phyloP scores from a whole-genome alignment of 2,329 filamentous ascomycete species.

The Colletotrichum cordylinicola region DNA sequence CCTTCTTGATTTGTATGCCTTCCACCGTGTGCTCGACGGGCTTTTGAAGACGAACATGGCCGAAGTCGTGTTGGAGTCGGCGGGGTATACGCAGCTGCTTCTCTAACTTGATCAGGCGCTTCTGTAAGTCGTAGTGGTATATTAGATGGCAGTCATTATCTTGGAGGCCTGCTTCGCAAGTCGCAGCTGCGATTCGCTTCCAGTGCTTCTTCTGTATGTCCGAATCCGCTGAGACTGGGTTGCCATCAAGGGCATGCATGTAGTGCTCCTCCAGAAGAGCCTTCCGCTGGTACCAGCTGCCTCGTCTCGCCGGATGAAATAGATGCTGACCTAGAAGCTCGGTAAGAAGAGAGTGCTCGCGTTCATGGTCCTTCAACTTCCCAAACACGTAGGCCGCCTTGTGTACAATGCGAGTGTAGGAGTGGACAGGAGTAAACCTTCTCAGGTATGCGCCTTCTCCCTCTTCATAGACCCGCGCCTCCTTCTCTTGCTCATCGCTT shows the following conservation, averaged over 20 bases:
- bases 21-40: conserved; percentile 77
- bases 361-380: conserved; percentile 79
- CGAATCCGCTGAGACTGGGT: conserved; percentile 37
- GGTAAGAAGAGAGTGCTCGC: conserved; percentile 75
- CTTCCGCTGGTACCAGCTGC: conserved; percentile 95
- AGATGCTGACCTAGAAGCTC: conserved; percentile 82
- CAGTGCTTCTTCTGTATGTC: conserved; percentile 78
- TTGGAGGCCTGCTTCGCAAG: conserved; percentile 86
- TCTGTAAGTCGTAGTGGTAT: conserved; percentile 93
- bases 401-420: conserved; percentile 91
- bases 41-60: conserved; percentile 79
- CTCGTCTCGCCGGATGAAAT: conserved; percentile 85
- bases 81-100: conserved; percentile 82
- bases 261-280: conserved; percentile 95
- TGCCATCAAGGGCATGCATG: conserved; percentile 70
- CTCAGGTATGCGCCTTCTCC: conserved; percentile 90
- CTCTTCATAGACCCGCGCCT: conserved; percentile 77
- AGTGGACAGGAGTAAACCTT: conserved; percentile 88
- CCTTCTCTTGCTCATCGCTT: conserved; percentile 77
- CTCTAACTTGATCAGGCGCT: conserved; percentile 90
- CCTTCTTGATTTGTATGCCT: conserved; percentile 77
- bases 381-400: conserved; percentile 83
- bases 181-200: conserved; percentile 76
- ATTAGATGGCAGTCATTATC: conserved; percentile 91
- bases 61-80: conserved; percentile 90